A percentile compares a stretch with the other conserved stretches of the same genome.
phyloP scores from a whole-genome alignment of 2,329 filamentous ascomycete species.

The Fusarium sp. region DNA sequence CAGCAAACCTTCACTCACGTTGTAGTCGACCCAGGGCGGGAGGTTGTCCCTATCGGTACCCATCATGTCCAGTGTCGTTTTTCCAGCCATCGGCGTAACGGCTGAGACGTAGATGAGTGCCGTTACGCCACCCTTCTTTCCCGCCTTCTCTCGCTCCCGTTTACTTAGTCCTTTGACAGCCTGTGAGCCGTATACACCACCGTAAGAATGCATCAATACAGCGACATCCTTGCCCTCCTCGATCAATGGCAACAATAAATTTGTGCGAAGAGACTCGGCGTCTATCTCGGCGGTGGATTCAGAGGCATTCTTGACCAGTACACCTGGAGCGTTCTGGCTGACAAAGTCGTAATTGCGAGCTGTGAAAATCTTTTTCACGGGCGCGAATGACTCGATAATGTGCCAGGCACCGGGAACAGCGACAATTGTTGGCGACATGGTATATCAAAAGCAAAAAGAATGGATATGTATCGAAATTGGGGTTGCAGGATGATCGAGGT shows the following conservation, averaged over 20 bases:
- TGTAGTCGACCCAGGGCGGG: not conserved
- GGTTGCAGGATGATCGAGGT: no score
- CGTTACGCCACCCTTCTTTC: slow-evolving; percentile 24
- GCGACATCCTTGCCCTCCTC: slow-evolving; percentile 41
- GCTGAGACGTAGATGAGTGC: slow-evolving; percentile 35
- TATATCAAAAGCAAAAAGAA: not conserved
- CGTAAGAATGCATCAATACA: slow-evolving; percentile 47
- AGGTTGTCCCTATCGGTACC: not conserved
- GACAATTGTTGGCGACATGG: slow-evolving; percentile 33
- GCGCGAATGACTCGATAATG: slow-evolving; percentile 2
- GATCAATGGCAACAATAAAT: slow-evolving; percentile 22
- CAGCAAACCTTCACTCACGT: not conserved
- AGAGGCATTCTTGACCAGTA: slow-evolving; percentile 1
- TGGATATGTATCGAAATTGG: not conserved
- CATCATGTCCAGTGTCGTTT: slow-evolving; percentile 23
- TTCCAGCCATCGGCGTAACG: not conserved
- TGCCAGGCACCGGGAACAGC: slow-evolving; percentile 46
- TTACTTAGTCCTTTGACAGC: slow-evolving; percentile 38
- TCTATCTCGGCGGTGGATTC: slow-evolving; percentile 2
- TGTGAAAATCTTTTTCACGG: slow-evolving; percentile 11
- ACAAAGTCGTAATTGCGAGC: slow-evolving; percentile 9
- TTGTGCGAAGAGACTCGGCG: slow-evolving; percentile 14
- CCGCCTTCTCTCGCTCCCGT: slow-evolving; percentile 9
- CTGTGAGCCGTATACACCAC: slow-evolving; percentile 35
- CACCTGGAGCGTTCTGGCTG: slow-evolving; percentile 22